These are phyloP conservation scores for Diospyros lotus DNA, from an alignment of 148 eudicot genomes.

Conservation along the genomic window DNA sequence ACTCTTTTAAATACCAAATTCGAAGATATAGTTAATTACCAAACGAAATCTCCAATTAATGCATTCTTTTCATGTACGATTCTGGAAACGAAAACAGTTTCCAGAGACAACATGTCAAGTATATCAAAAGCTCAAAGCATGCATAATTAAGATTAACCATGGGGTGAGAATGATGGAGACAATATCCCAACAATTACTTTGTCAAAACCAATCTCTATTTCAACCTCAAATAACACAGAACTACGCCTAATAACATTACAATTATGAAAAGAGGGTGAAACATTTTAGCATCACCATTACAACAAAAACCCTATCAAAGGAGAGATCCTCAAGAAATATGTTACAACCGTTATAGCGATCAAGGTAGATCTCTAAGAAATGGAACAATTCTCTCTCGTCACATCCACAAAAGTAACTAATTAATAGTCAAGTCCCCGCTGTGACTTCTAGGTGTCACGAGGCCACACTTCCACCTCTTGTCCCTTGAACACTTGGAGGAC, in stretches of 20 bases:
- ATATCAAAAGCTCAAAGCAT: no score
- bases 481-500: constrained; percentile 54
- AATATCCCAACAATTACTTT: neutral
- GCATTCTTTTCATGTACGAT: no score
- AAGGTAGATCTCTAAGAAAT: constrained; percentile 73
- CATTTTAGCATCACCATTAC: constrained; percentile 54
- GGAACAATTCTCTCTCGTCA: constrained; percentile 54
- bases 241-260: no score
- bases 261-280: no score
- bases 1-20: no score
- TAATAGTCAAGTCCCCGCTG: constrained; percentile 84
- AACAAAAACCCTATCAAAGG: constrained; percentile 79
- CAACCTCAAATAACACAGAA: no score
- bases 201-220: constrained; percentile 61
- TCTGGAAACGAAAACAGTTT: no score
- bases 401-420: constrained; percentile 71
- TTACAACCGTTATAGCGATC: constrained; percentile 66
- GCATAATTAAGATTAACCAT: no score
- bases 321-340: constrained; percentile 56
- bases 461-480: constrained; percentile 95
- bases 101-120: no score
- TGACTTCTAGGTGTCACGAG: constrained; percentile 86
- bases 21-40: no score
- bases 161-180: no score
- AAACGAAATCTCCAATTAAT: no score